phyloP scores from a whole-genome alignment of 805 yeast species.

The Komagataella ulmi region DNA sequence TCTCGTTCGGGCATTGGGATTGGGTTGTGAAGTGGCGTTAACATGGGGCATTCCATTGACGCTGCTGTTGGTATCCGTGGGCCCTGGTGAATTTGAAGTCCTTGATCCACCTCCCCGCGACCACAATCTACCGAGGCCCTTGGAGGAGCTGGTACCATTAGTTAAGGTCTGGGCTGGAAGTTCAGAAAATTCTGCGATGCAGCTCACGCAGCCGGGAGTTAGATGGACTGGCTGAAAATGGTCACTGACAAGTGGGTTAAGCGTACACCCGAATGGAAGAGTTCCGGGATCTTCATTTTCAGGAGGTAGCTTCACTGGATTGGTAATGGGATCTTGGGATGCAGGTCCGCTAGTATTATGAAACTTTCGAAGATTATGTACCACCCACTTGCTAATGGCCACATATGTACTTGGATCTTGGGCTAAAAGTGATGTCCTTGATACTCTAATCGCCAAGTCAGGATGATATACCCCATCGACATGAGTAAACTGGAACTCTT shows the following conservation, averaged over 20 bases:
- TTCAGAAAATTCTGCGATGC: constrained; percentile 9
- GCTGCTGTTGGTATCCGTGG: background rate
- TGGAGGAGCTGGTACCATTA: background rate
- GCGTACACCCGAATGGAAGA: constrained; percentile 34
- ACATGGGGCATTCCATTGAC: constrained; percentile 2
- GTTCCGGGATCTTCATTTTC: constrained; percentile 14
- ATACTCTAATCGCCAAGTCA: constrained; percentile 17
- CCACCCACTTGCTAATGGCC: constrained; percentile 35
- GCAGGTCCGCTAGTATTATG: constrained; percentile 21
- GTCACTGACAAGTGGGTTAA: constrained; percentile 39
- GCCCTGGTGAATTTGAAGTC: background rate
- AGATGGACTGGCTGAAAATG: constrained; percentile 37
- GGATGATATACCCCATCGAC: constrained; percentile 18
- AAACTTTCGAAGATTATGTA: constrained; percentile 23
- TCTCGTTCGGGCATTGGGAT: constrained; percentile 2
- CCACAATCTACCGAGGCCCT: background rate
- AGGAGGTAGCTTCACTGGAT: constrained; percentile 20
- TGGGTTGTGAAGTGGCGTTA: constrained; percentile 3
- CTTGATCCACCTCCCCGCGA: background rate
- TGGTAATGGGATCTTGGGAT: constrained; percentile 24
- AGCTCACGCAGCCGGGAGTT: constrained; percentile 37
- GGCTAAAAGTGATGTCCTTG: constrained; percentile 22
- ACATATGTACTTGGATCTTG: constrained; percentile 37
- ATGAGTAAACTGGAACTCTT: constrained; percentile 18
- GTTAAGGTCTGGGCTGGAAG: constrained; percentile 3